Evolutionary conservation across 1,139 yeast species (phyloP).

Genomic region (Oligophagozyma castellii): DNA sequence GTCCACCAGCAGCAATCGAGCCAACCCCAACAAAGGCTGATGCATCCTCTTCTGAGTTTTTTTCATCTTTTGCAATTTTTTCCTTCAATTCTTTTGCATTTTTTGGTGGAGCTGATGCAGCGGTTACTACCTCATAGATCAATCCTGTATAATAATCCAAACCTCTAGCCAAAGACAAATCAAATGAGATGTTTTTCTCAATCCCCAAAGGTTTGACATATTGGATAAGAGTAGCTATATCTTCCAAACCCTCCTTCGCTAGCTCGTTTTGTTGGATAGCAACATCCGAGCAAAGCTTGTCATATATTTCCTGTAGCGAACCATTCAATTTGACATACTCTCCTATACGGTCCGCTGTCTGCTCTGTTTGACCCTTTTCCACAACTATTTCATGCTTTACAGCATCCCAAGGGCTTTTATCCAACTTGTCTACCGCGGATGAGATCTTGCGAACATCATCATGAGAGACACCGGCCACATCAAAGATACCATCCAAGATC

Average conservation of each 20-base stretch:
- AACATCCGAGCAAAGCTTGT: slow-evolving; percentile 41
- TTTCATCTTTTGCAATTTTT: slow-evolving; percentile 28
- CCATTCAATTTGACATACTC: slow-evolving; percentile 82
- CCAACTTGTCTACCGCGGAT: slow-evolving; percentile 91
- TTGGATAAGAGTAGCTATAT: slow-evolving; percentile 59
- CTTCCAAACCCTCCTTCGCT: slow-evolving; percentile 71
- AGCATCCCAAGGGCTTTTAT: slow-evolving; percentile 88
- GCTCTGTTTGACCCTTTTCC: slow-evolving; percentile 82
- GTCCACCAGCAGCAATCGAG: slow-evolving; percentile 96
- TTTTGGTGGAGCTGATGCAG: slow-evolving; percentile 86
- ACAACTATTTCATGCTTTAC: slow-evolving; percentile 84
- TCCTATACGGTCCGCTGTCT: slow-evolving; percentile 86
- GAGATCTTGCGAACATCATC: slow-evolving; percentile 90
- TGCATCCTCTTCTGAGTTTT: slow-evolving; percentile 50
- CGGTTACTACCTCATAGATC: slow-evolving; percentile 90
- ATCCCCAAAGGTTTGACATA: slow-evolving; percentile 74
- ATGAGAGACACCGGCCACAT: slow-evolving; percentile 85
- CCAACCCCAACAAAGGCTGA: slow-evolving; percentile 97
- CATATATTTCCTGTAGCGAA: slow-evolving; percentile 52
- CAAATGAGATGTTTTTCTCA: slow-evolving; percentile 56
- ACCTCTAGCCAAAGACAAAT: slow-evolving; percentile 91
- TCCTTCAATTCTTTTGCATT: slow-evolving; percentile 56
- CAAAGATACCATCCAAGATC: slow-evolving; percentile 87
- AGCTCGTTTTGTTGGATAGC: slow-evolving; percentile 46
- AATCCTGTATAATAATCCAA: slow-evolving; percentile 94